Evolutionary conservation across 2,329 filamentous ascomycete genomes (phyloP).

Genomic region (Cladosporium phlei): DNA sequence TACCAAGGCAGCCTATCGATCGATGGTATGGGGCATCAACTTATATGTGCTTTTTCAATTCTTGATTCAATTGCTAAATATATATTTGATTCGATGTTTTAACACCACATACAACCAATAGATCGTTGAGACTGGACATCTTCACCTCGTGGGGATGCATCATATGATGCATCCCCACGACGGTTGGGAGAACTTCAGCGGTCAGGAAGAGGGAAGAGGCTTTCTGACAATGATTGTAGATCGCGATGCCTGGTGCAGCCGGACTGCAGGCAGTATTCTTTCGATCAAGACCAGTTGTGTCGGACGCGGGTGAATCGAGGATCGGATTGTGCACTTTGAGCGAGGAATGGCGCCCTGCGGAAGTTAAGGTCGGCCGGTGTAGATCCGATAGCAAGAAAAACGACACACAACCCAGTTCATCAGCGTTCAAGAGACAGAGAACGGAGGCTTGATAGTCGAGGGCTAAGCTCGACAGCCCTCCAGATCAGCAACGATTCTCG

Average conservation of each 20-base stretch:
- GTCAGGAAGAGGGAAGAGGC: conserved; percentile 17
- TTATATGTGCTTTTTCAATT: too few species aligned
- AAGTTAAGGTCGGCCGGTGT: not conserved
- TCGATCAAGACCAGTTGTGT: conserved; percentile 15
- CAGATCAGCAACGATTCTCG: not conserved
- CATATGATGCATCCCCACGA: not conserved
- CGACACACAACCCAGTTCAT: too few species aligned
- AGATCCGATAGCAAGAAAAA: too few species aligned
- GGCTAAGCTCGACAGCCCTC: not conserved
- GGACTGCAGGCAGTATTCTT: conserved; percentile 22
- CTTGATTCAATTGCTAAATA: too few species aligned
- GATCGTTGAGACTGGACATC: too few species aligned
- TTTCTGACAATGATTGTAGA: conserved; percentile 18
- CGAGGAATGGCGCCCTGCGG: not conserved
- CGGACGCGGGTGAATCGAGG: conserved; percentile 20
- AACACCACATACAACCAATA: too few species aligned
- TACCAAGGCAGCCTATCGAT: too few species aligned
- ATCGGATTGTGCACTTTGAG: conserved; percentile 14
- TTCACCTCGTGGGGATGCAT: not conserved
- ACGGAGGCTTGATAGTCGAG: too few species aligned
- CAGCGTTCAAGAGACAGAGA: too few species aligned
- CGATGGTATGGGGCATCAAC: too few species aligned
- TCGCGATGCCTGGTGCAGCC: conserved; percentile 16
- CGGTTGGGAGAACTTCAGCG: conserved; percentile 25
- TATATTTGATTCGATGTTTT: too few species aligned